These are phyloP conservation scores for Austropuccinia psidii DNA, from an alignment of 1,284 basidiomycete species.

Conservation along the genomic window DNA sequence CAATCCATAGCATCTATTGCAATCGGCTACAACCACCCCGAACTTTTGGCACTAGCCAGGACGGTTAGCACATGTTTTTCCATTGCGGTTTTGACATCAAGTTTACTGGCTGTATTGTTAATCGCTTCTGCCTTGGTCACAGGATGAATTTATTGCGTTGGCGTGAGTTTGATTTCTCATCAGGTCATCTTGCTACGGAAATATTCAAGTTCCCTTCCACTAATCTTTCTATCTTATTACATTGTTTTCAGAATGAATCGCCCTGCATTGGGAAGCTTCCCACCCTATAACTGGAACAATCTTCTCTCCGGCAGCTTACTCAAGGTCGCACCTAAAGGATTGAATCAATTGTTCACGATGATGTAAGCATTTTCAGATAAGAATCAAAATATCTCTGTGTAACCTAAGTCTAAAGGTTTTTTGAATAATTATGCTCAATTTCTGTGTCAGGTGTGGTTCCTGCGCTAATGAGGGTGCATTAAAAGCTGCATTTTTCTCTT, in stretches of 20 bases:
- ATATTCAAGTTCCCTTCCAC: background rate
- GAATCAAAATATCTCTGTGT: background rate
- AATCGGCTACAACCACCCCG: slow-evolving; percentile 53
- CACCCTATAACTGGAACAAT: slow-evolving; percentile 51
- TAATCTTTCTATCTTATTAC: background rate
- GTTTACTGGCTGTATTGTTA: background rate
- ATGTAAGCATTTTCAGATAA: slow-evolving; percentile 39
- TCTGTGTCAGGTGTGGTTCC: slow-evolving; percentile 35
- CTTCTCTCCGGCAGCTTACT: slow-evolving; percentile 51
- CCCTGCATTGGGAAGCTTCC: slow-evolving; percentile 55
- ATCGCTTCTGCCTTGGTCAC: background rate
- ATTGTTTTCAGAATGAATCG: slow-evolving; percentile 49
- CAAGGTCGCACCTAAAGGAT: slow-evolving; percentile 52
- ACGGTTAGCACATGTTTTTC: slow-evolving; percentile 43
- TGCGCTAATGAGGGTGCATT: slow-evolving; percentile 51
- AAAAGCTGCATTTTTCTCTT: slow-evolving; percentile 55
- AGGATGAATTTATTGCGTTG: slow-evolving; percentile 49
- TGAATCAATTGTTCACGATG: slow-evolving; percentile 50
- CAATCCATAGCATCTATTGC: slow-evolving; percentile 49
- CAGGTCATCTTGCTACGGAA: background rate
- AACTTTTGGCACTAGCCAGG: slow-evolving; percentile 49
- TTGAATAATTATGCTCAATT: no score
- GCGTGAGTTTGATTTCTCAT: slow-evolving; percentile 40
- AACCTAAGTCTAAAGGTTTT: background rate
- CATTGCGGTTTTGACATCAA: background rate